Base-by-base conservation (phyloP, 2,329 filamentous ascomycete species). In the Nemania bipapillata region DNA sequence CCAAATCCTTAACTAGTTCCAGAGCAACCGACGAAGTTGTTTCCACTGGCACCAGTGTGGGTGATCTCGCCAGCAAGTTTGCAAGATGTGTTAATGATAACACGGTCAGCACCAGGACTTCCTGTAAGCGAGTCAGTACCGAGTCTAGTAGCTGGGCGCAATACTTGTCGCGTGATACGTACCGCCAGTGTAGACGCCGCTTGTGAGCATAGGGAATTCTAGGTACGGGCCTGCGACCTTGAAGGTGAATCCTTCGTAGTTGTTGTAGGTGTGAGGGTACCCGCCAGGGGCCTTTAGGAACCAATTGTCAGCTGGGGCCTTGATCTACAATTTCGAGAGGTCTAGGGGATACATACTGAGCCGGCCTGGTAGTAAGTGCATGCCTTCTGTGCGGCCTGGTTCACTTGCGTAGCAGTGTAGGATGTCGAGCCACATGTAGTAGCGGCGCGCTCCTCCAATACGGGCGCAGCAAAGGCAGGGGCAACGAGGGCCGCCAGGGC, bases 21-120 rank as follows among this genome's bases (percentile, higher is more conserved):
- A 28, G 75, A 75, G 79, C 90, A 92, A n/a, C 83, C 85, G 64
- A 92, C 88, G 79, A 92, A 92, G 79, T 86, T 83, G 77, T 92
- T 89, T 7, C 89, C 89, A 58, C 84, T 87, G 20, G 90, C 90
- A 30, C 90, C 90, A 24, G 88, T 91, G 75, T 92, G 91, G 0
- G 91, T 92, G 70, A 92, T 91, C 30, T 86, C 81, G 42, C 89
- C 90, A 15, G 89, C 90, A 52, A 87, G 83, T 65, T 84, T 67
- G 73, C 89, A 86, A 17, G 79, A 69, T 0, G 75, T 82, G 75
- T 88, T 90, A 80, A 92, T 88, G 9, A 92, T 78, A 61, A 92
- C 87, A 57, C 90, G 87, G 76, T 92, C 90, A 20, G 90, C 81
- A 42, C 90, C 90, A 0, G 90, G 90, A 1, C 84, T 86, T 22